Evolutionary conservation across 2,329 filamentous ascomycete genomes (phyloP).

Genomic region (Daldinia eschscholtzii): DNA sequence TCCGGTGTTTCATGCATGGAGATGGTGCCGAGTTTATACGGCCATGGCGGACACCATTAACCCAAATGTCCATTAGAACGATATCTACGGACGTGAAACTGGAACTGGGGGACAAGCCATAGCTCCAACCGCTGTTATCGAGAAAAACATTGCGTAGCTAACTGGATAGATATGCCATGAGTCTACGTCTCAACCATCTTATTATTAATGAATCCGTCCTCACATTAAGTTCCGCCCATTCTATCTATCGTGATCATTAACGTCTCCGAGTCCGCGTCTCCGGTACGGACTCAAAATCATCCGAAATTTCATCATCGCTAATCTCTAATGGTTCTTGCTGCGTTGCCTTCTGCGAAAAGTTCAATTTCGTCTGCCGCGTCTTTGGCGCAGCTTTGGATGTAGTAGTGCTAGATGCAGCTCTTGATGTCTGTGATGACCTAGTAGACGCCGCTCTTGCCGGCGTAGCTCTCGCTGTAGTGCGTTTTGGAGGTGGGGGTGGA

Average conservation of each 20-base stretch:
- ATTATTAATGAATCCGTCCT: neutral
- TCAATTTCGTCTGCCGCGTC: constrained; percentile 62
- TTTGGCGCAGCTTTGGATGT: constrained; percentile 49
- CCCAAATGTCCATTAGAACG: neutral
- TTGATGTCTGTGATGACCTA: constrained; percentile 51
- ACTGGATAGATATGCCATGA: neutral
- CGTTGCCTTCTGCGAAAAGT: constrained; percentile 62
- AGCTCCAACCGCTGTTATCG: neutral
- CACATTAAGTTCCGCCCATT: neutral
- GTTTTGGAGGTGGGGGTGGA: constrained; percentile 54
- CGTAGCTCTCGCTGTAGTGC: constrained; percentile 42
- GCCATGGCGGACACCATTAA: neutral
- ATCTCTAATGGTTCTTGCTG: constrained; percentile 67
- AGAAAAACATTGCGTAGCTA: neutral
- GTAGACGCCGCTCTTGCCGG: constrained; percentile 51
- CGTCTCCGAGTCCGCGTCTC: constrained; percentile 49
- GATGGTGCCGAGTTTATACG: neutral
- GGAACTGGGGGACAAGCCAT: neutral
- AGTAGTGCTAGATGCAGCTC: constrained; percentile 46
- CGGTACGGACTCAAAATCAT: constrained; percentile 70
- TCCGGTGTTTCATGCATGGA: neutral
- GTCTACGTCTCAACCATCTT: neutral
- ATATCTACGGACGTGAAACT: neutral
- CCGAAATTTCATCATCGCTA: constrained; percentile 75
- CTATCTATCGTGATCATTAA: neutral